phyloP scores from a whole-genome alignment of 192 early-diverging fungal species.

The Coemansia umbellata region DNA sequence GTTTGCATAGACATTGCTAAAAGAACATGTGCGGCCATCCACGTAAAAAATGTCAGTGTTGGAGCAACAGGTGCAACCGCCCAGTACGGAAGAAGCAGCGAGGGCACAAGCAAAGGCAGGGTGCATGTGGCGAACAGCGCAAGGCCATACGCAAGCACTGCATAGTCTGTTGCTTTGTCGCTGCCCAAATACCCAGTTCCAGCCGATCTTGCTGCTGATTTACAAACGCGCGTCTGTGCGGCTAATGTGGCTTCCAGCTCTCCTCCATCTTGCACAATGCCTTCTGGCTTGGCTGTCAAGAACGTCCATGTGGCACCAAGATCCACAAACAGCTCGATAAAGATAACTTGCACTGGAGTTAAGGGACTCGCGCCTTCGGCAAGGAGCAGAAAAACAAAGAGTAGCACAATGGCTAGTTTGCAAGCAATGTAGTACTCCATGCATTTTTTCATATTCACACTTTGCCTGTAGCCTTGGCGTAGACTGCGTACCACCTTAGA shows the following conservation, averaged over 20 bases:
- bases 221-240: not conserved
- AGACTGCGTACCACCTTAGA: constrained; percentile 27
- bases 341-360: constrained; percentile 38
- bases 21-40: constrained; percentile 31
- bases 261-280: not conserved
- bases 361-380: constrained; percentile 28
- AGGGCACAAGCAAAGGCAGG: constrained; percentile 25
- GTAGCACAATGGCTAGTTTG: constrained; percentile 31
- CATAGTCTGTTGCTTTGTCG: constrained; percentile 9
- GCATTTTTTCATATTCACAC: constrained; percentile 27
- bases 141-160: constrained; percentile 9
- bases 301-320: constrained; percentile 31
- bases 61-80: constrained; percentile 34
- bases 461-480: constrained; percentile 22
- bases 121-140: constrained; percentile 23
- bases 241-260: constrained; percentile 7
- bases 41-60: constrained; percentile 37
- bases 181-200: constrained; percentile 10
- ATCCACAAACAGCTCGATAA: constrained; percentile 36
- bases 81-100: constrained; percentile 35
- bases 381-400: constrained; percentile 22
- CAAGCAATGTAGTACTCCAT: constrained; percentile 25
- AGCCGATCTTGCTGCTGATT: not conserved
- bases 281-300: constrained; percentile 28
- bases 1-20: constrained; percentile 38